A percentile compares a stretch with the other conserved stretches of the same genome.
Conservation (phyloP, 768 basidiomycete genomes). For the Hygrocybe punicea region DNA sequence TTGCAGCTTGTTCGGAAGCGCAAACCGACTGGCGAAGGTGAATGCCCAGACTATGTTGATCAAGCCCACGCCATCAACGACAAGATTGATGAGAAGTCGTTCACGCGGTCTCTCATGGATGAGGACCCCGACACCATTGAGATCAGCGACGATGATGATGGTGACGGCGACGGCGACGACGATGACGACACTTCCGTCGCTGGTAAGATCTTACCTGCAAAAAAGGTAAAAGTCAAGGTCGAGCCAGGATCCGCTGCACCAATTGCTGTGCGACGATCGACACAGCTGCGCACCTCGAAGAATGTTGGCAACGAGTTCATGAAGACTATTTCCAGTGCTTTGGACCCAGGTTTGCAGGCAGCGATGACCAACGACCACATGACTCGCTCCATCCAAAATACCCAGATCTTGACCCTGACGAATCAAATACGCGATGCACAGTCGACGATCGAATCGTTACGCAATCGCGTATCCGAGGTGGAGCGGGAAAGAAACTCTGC, state of each 20-base stretch:
- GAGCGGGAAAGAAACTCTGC: background rate
- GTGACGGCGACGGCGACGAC: conserved; percentile 5
- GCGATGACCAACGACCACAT: background rate
- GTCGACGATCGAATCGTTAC: background rate
- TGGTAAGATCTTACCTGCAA: background rate
- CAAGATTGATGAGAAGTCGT: conserved; percentile 17
- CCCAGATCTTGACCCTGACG: background rate
- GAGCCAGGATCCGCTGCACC: background rate
- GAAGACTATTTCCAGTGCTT: background rate
- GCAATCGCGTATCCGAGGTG: background rate
- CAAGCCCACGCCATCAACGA: conserved; percentile 20
- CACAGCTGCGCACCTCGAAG: background rate
- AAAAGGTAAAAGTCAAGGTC: background rate
- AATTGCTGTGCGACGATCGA: background rate
- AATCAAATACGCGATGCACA: background rate
- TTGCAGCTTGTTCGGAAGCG: conserved; percentile 16
- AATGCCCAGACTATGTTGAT: conserved; percentile 15
- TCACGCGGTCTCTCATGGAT: conserved; percentile 16
- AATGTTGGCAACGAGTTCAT: conserved; percentile 4
- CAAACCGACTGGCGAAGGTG: conserved; percentile 29
- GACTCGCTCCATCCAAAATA: background rate
- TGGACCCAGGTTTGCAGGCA: background rate
- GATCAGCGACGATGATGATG: background rate
- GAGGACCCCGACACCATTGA: no score
- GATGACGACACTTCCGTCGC: background rate